These are phyloP conservation scores for Leccinum disarticulatum DNA, from an alignment of 768 basidiomycete genomes.

Conservation along the genomic window DNA sequence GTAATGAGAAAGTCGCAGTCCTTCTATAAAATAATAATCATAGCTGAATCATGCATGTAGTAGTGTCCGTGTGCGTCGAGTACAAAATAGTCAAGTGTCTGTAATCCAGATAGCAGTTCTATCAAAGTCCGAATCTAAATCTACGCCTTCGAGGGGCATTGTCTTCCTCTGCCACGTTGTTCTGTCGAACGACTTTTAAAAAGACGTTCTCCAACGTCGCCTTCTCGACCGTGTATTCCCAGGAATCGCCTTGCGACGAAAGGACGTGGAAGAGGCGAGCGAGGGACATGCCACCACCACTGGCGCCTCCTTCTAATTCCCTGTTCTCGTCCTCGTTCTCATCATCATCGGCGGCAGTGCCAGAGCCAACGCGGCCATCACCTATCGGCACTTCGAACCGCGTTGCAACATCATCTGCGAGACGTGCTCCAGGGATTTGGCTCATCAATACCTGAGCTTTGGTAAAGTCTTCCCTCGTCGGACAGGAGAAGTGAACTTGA, in stretches of 20 bases:
- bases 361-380: background rate
- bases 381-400: slow-evolving; percentile 69
- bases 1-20: too few relatives aligned
- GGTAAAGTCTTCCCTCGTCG: slow-evolving; percentile 56
- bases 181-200: slow-evolving; percentile 64
- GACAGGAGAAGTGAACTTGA: slow-evolving; percentile 74
- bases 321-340: background rate
- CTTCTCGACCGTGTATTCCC: slow-evolving; percentile 71
- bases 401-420: slow-evolving; percentile 73
- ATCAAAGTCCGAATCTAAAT: slow-evolving; percentile 9
- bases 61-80: too few relatives aligned
- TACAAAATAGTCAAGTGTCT: too few relatives aligned
- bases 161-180: slow-evolving; percentile 55
- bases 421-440: slow-evolving; percentile 57
- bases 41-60: too few relatives aligned
- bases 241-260: slow-evolving; percentile 50
- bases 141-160: slow-evolving; percentile 7
- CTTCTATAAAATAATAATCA: too few relatives aligned
- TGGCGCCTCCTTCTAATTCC: background rate
- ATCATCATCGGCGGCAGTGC: background rate
- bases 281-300: slow-evolving; percentile 42
- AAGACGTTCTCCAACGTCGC: slow-evolving; percentile 73
- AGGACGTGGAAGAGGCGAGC: slow-evolving; percentile 59
- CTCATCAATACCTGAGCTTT: slow-evolving; percentile 63
- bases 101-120: too few relatives aligned